These are phyloP conservation scores for Citrus maxima DNA, from an alignment of 345 rosid species.

Conservation along the genomic window DNA sequence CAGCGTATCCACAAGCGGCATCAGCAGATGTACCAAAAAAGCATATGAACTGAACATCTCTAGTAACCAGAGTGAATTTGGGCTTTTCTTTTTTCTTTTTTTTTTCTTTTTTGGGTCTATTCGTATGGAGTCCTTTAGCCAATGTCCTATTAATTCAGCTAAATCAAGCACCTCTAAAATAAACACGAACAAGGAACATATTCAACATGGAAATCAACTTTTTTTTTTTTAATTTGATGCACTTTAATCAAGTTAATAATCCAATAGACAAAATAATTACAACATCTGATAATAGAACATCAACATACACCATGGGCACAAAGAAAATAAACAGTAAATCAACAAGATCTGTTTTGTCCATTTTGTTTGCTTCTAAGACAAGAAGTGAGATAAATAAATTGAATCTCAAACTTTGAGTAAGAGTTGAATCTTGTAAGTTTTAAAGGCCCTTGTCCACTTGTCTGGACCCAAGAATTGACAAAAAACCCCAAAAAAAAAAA, in stretches of 20 bases:
- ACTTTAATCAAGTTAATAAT: not conserved
- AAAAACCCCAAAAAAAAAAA: not conserved
- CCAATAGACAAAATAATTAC: not conserved
- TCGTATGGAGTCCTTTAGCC: no score
- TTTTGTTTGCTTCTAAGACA: not conserved
- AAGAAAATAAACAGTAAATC: not conserved
- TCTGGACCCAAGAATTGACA: not conserved
- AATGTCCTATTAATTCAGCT: no score
- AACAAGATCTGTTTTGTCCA: not conserved
- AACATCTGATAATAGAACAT: not conserved
- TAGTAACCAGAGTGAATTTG: not conserved
- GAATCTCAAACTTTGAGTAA: not conserved
- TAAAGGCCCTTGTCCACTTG: not conserved
- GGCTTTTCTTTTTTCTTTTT: not conserved
- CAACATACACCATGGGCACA: not conserved
- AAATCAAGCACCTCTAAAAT: not conserved
- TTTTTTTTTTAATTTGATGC: not conserved
- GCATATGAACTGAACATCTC: conserved; percentile 56
- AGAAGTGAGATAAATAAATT: not conserved
- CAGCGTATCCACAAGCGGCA: no score
- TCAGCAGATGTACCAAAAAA: conserved; percentile 16
- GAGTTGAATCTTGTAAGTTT: not conserved
- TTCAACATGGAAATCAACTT: not conserved
- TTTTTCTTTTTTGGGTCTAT: no score
- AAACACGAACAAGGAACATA: conserved; percentile 27